These are phyloP conservation scores for Aspergillus unguis DNA, from an alignment of 2,329 filamentous ascomycete genomes.

Conservation along the genomic window DNA sequence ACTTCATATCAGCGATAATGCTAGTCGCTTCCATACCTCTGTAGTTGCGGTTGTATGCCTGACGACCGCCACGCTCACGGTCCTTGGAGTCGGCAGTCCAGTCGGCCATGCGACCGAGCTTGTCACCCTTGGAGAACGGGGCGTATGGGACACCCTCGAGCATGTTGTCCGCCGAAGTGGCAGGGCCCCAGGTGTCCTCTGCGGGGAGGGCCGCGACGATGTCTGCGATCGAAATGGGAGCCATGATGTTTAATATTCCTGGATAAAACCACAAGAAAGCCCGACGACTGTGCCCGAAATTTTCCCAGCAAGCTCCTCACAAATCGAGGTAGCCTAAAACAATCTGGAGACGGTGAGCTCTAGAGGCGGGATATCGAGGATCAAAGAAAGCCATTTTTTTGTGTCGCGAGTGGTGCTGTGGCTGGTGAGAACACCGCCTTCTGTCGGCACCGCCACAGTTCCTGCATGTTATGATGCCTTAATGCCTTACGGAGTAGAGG, in stretches of 20 bases:
- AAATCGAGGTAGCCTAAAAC: slow-evolving; percentile 5
- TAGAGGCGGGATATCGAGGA: slow-evolving; percentile 17
- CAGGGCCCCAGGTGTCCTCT: slow-evolving; percentile 82
- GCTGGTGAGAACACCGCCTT: slow-evolving; percentile 14
- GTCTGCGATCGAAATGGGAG: slow-evolving; percentile 57
- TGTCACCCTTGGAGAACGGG: slow-evolving; percentile 97
- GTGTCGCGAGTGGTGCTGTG: slow-evolving; percentile 21
- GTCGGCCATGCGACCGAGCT: slow-evolving; percentile 97
- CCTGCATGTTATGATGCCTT: neutral
- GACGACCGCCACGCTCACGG: slow-evolving; percentile 67
- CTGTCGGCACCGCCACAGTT: slow-evolving; percentile 4
- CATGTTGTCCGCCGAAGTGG: slow-evolving; percentile 77
- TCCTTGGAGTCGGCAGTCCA: slow-evolving; percentile 90
- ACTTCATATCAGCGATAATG: neutral
- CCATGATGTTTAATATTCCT: slow-evolving; percentile 38
- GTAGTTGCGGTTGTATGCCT: slow-evolving; percentile 89
- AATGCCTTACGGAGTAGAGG: too few species aligned
- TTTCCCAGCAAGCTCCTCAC: neutral
- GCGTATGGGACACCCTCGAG: slow-evolving; percentile 95
- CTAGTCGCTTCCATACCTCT: slow-evolving; percentile 60
- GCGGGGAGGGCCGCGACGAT: slow-evolving; percentile 70
- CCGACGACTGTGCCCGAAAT: neutral
- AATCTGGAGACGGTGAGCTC: slow-evolving; percentile 3
- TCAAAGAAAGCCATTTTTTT: slow-evolving; percentile 18
- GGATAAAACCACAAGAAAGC: slow-evolving; percentile 4